phyloP scores from a whole-genome alignment of 2,329 filamentous ascomycete genomes.

The Cladosporium sp. region DNA sequence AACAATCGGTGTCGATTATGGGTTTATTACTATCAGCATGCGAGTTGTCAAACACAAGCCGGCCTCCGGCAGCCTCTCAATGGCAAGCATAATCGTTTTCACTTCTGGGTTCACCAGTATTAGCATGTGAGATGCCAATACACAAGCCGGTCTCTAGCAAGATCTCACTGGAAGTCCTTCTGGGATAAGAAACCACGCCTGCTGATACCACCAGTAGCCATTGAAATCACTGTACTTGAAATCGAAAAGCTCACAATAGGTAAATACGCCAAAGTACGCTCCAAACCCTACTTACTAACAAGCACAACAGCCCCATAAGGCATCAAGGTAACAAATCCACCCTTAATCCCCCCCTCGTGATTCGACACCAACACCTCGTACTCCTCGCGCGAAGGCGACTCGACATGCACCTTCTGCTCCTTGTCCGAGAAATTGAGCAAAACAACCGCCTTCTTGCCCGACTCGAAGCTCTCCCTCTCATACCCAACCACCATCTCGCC shows the following conservation, averaged over 20 bases:
- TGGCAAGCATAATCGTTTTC: no score
- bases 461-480: conserved; percentile 38
- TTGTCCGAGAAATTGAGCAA: conserved; percentile 44
- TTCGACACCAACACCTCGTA: conserved; percentile 25
- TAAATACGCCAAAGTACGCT: background rate
- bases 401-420: conserved; percentile 27
- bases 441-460: conserved; percentile 33
- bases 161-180: no score
- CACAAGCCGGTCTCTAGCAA: no score
- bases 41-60: background rate
- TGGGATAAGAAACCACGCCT: background rate
- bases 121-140: no score
- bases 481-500: conserved; percentile 26
- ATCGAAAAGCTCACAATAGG: background rate
- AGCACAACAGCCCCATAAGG: conserved; percentile 25
- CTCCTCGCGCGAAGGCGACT: conserved; percentile 15
- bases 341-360: conserved; percentile 20
- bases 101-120: no score
- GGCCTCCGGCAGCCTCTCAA: background rate
- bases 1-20: background rate
- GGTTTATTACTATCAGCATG: background rate
- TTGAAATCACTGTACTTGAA: background rate
- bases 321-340: conserved; percentile 17
- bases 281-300: conserved; percentile 3
- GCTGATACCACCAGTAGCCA: background rate